A percentile compares a stretch with the other conserved stretches of the same genome.
Evolutionary conservation across 306 rosid genomes (phyloP).

Genomic region (Vicia faba): DNA sequence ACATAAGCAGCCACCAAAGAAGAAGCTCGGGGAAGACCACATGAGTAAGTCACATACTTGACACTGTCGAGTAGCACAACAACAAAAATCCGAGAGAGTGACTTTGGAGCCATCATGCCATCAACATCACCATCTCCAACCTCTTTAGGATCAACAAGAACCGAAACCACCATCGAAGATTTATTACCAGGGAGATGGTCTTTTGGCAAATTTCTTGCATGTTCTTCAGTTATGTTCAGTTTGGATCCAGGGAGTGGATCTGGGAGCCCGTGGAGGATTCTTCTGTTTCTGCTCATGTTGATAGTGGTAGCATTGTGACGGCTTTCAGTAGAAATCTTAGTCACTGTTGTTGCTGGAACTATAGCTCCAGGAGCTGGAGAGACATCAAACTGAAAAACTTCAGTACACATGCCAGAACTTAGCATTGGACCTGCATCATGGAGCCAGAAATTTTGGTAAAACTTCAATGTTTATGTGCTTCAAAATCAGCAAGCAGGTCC

Average conservation of each 20-base stretch:
- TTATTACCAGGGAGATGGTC: constrained; percentile 60
- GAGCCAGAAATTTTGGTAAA: constrained; percentile 32
- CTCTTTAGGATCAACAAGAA: constrained; percentile 93
- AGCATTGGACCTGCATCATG: constrained; percentile 78
- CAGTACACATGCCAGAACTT: constrained; percentile 98
- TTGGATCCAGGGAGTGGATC: constrained; percentile 54
- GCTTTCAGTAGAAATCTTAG: constrained; percentile 48
- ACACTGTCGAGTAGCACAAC: constrained; percentile 84
- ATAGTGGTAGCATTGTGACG: constrained; percentile 47
- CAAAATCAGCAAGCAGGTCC: constrained; percentile 17
- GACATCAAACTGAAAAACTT: constrained; percentile 90
- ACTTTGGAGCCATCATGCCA: constrained; percentile 71
- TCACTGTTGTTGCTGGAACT: constrained; percentile 75
- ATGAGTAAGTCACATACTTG: constrained; percentile 91
- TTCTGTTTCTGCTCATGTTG: constrained; percentile 66
- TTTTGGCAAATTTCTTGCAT: constrained; percentile 44
- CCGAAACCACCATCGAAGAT: constrained; percentile 89
- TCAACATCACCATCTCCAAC: constrained; percentile 65
- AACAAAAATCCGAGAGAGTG: constrained; percentile 78
- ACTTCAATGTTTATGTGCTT: background rate
- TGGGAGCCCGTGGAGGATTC: constrained; percentile 70
- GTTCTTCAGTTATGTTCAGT: constrained; percentile 63
- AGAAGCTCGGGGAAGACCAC: constrained; percentile 74
- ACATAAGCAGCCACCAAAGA: constrained; percentile 68
- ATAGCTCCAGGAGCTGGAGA: constrained; percentile 82